These are phyloP conservation scores for Magnusiomyces magnusii DNA, from an alignment of 1,139 yeast genomes.

Conservation along the genomic window DNA sequence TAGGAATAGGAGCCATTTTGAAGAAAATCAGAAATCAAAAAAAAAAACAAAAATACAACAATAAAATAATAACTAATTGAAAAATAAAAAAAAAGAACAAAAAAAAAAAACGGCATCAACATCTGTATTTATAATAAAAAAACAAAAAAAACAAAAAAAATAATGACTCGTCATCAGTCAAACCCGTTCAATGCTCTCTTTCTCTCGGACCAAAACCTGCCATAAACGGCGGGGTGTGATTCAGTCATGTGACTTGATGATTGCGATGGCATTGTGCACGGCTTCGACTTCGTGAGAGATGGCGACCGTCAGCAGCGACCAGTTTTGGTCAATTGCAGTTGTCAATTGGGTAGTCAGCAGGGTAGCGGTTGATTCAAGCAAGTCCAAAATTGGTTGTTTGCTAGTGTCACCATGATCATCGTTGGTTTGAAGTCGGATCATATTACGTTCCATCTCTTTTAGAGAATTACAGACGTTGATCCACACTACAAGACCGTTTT, in stretches of 20 bases:
- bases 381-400: background rate
- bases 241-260: background rate
- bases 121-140: background rate
- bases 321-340: background rate
- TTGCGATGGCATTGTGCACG: background rate
- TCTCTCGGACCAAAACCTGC: background rate
- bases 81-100: too few species aligned
- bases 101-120: background rate
- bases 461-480: background rate
- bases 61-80: background rate
- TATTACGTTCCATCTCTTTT: background rate
- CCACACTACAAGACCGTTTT: background rate
- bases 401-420: background rate
- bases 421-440: background rate
- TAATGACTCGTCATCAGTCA: too few species aligned
- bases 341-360: background rate
- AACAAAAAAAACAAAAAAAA: background rate
- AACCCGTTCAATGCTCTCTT: too few species aligned
- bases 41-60: background rate
- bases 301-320: conserved; percentile 4
- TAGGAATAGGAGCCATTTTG: conserved; percentile 9
- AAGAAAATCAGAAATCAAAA: background rate
- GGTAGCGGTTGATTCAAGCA: background rate
- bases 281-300: conserved; percentile 8
- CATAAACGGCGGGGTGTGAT: background rate